A percentile compares a stretch with the other conserved stretches of the same genome.
Conservation (phyloP, 208 protist species). For the Acanthamoeba rhysodes region DNA sequence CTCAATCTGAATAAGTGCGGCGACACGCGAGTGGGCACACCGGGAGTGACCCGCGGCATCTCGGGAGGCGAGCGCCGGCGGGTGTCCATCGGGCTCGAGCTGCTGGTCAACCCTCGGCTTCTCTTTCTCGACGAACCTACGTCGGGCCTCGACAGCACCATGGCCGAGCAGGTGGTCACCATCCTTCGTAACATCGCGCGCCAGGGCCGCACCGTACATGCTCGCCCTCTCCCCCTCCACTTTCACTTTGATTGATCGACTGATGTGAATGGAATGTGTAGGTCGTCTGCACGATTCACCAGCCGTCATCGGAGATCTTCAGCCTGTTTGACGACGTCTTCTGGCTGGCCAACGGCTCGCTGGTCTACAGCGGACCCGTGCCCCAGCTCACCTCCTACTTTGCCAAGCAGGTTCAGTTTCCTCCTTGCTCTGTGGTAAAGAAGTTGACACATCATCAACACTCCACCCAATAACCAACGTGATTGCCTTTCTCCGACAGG, state of each 20-base stretch:
- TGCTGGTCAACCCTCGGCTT: constrained; percentile 79
- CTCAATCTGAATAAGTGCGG: background rate
- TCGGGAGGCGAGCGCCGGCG: constrained; percentile 82
- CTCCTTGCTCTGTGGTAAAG: no score
- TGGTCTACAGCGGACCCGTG: constrained; percentile 92
- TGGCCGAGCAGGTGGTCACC: constrained; percentile 91
- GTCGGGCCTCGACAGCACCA: constrained; percentile 92
- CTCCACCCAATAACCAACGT: no score
- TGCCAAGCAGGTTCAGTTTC: background rate
- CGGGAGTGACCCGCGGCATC: background rate
- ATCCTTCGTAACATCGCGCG: constrained; percentile 90
- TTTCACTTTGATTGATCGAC: no score
- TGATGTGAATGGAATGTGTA: no score
- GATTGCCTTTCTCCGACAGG: no score
- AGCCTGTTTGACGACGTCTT: constrained; percentile 95
- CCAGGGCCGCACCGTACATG: constrained; percentile 88
- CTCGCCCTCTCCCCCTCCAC: no score
- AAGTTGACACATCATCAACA: no score
- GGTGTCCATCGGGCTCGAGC: constrained; percentile 85
- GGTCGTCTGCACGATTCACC: constrained; percentile 95
- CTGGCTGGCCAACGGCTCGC: constrained; percentile 91
- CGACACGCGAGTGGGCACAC: background rate
- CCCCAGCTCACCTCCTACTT: constrained; percentile 19
- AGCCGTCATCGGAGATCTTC: constrained; percentile 94
- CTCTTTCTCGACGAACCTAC: constrained; percentile 85